Percentiles rank a stretch among this genome's conserved stretches.
Conservation (phyloP, 345 rosid genomes). For the Gossypium australe region DNA sequence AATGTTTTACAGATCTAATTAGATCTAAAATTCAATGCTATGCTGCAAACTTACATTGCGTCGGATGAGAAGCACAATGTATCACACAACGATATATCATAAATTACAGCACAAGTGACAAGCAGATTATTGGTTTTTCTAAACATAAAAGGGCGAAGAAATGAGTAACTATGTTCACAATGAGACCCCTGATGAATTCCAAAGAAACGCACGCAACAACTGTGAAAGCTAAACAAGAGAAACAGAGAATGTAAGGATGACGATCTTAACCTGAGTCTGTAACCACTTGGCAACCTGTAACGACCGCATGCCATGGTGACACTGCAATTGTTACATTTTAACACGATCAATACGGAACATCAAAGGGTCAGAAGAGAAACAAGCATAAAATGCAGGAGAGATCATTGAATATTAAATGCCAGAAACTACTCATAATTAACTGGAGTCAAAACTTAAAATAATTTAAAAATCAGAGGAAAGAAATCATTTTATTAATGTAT, state of each 20-base stretch:
- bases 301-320: slow-evolving; percentile 85
- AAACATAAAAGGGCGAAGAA: background rate
- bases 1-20: background rate
- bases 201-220: background rate
- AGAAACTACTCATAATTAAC: background rate
- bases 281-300: slow-evolving; percentile 82
- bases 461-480: background rate
- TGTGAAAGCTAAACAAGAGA: background rate
- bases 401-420: background rate
- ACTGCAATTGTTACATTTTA: slow-evolving; percentile 41
- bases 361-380: background rate
- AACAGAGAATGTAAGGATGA: background rate
- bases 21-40: background rate
- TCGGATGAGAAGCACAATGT: background rate
- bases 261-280: slow-evolving; percentile 61
- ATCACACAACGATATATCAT: background rate
- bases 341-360: background rate
- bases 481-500: background rate
- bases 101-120: background rate
- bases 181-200: background rate
- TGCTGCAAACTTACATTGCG: background rate
- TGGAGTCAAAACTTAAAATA: background rate
- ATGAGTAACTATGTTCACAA: background rate
- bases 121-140: background rate
- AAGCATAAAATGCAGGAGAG: background rate